Evolutionary conservation across 1,139 yeast genomes (phyloP).

Genomic region (Yamadazyma kanchanaburiensis): DNA sequence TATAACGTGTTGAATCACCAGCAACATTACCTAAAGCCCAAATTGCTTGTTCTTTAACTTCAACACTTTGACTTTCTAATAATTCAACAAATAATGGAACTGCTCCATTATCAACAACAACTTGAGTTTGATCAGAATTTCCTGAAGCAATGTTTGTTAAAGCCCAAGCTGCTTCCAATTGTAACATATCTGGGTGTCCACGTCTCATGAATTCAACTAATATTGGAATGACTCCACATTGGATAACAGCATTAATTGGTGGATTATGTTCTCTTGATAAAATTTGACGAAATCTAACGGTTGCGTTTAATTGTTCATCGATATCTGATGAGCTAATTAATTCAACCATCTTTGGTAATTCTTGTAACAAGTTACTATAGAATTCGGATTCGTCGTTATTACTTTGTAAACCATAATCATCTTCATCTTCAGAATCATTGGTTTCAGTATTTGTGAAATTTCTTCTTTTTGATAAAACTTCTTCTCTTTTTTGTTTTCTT

Average conservation of each 20-base stretch:
- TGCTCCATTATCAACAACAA: conserved; percentile 90
- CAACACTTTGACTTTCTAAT: conserved; percentile 75
- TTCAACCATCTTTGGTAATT: conserved; percentile 82
- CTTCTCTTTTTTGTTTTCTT: conserved; percentile 95
- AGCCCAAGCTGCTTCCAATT: conserved; percentile 99
- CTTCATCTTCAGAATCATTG: conserved; percentile 45
- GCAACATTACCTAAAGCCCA: conserved; percentile 99
- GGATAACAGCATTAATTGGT: conserved; percentile 93
- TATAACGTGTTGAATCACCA: conserved; percentile 86
- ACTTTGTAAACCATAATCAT: conserved; percentile 29
- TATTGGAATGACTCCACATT: conserved; percentile 88
- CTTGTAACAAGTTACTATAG: conserved; percentile 61
- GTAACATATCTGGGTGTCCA: conserved; percentile 79
- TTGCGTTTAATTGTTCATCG: conserved; percentile 82
- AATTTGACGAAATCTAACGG: conserved; percentile 89
- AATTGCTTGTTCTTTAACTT: conserved; percentile 96
- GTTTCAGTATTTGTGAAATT: conserved; percentile 44
- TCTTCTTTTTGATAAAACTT: conserved; percentile 89
- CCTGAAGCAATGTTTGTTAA: conserved; percentile 98
- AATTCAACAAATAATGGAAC: conserved; percentile 87
- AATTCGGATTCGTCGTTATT: conserved; percentile 47
- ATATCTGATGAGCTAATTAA: conserved; percentile 75
- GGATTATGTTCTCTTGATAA: conserved; percentile 94
- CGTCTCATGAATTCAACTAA: conserved; percentile 83
- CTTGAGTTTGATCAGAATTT: conserved; percentile 79